Percentiles rank a stretch among this genome's conserved stretches.
Conservation (phyloP, 192 early-diverging fungal species). For the Helicostylum pulchrum region DNA sequence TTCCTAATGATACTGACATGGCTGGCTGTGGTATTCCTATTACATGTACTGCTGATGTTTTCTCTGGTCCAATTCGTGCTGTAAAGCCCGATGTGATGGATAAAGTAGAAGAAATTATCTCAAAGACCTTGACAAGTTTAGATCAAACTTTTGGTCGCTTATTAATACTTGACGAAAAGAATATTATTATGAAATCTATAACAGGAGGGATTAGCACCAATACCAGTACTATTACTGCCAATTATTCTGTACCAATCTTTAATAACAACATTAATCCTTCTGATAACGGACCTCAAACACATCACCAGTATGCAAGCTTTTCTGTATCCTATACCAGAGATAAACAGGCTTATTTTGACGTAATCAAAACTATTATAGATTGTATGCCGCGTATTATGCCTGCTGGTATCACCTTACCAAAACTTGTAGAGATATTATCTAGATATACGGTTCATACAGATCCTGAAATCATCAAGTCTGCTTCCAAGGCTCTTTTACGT, state of each 20-base stretch:
- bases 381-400: slow-evolving; percentile 69
- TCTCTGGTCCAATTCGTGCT: slow-evolving; percentile 39
- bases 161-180: slow-evolving; percentile 49
- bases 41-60: slow-evolving; percentile 35
- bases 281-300: slow-evolving; percentile 32
- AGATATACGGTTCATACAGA: slow-evolving; percentile 86
- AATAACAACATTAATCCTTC: slow-evolving; percentile 7
- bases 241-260: slow-evolving; percentile 33
- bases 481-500: slow-evolving; percentile 61
- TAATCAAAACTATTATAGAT: slow-evolving; percentile 69
- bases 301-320: slow-evolving; percentile 46
- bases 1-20: slow-evolving; percentile 46
- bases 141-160: slow-evolving; percentile 54
- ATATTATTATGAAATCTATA: slow-evolving; percentile 25
- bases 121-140: slow-evolving; percentile 54
- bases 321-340: slow-evolving; percentile 52
- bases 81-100: slow-evolving; percentile 67
- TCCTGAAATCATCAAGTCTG: slow-evolving; percentile 66
- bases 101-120: slow-evolving; percentile 63
- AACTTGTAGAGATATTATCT: slow-evolving; percentile 76
- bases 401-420: slow-evolving; percentile 54
- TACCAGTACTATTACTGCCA: slow-evolving; percentile 10
- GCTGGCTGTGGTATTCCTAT: slow-evolving; percentile 29
- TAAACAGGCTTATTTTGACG: slow-evolving; percentile 60
- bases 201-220: not conserved